Evolutionary conservation across 352 stramenopile species (phyloP), one percentile per base, ranked within the genome.

Genomic region (Sclerospora graminicola): DNA sequence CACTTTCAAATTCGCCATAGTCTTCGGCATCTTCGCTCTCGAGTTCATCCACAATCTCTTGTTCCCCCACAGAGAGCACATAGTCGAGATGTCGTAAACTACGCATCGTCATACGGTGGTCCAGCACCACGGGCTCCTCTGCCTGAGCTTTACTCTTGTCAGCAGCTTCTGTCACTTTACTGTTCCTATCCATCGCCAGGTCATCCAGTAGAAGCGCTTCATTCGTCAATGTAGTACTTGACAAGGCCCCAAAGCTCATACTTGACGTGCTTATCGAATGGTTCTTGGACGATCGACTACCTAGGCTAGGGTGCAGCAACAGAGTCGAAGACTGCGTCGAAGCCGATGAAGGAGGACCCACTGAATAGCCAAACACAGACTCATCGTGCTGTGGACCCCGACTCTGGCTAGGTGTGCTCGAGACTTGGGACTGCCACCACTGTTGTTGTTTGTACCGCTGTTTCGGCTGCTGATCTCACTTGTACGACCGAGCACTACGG

Each of bases 201-300:
- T 73, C 61, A 14, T 37, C 57, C 27, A 83, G 60, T 13, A 67
- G 78, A 0, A 82, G 60, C 38, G 47, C 41, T 18, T 85, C 73
- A 8, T 65, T 80, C n/a, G 57, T 50, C 33, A 51, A 34, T 16
- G 58, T 68, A 8, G 20, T 8, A 14, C 24, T 46, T 4, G 48
- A 52, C 35, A 59, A 32, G 15, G 44, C 39, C 4, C 50, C 51
- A 10, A 47, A 15, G 14, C 53, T 64, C 38, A 53, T 51, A 30
- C 21, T 60, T 26, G 41, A 44, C 0, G 42, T 49, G 36, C 42
- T 53, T 14, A 60, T 15, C 10, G 37, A 57, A 8, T 38, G 48
- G 13, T 44, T 46, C 37, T 61, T 65, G 1, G 46, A 54, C 19
- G 57, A 45, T 4, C 38, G 36, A 10, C 27, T 29, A 8, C 48